A percentile compares a stretch with the other conserved stretches of the same genome.
Evolutionary conservation across 345 rosid species (phyloP).

Genomic region (Brassica juncea): DNA sequence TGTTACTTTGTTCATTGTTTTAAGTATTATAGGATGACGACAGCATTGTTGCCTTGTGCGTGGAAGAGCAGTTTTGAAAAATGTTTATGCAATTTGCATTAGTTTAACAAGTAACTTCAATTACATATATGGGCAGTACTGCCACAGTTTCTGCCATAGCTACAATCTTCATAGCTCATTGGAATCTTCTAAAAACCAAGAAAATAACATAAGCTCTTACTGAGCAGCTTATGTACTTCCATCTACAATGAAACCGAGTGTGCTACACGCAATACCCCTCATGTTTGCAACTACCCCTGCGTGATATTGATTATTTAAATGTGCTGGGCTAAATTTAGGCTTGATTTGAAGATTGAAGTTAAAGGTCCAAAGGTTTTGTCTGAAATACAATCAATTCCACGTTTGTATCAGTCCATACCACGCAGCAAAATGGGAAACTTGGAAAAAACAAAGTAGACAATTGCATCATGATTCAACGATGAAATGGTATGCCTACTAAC

Average conservation of each 20-base stretch:
- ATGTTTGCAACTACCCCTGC: not conserved
- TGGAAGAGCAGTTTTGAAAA: not conserved
- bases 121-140: not conserved
- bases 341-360: slow-evolving; percentile 31
- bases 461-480: not conserved
- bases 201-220: not conserved
- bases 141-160: slow-evolving; percentile 82
- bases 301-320: slow-evolving; percentile 58
- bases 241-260: not conserved
- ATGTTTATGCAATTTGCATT: not conserved
- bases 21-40: no score
- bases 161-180: slow-evolving; percentile 81
- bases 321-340: slow-evolving; percentile 70
- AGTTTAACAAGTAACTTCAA: not conserved
- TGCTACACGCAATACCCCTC: slow-evolving; percentile 21
- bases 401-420: not conserved
- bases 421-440: not conserved
- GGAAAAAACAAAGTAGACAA: not conserved
- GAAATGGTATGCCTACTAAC: not conserved
- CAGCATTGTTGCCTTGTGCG: not conserved
- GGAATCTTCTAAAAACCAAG: slow-evolving; percentile 66
- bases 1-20: not conserved
- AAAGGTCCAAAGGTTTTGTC: not conserved
- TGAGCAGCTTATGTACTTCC: slow-evolving; percentile 5
- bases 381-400: not conserved